phyloP scores from a whole-genome alignment of 2,329 filamentous ascomycete genomes.

The Didymosphaeria variabile region DNA sequence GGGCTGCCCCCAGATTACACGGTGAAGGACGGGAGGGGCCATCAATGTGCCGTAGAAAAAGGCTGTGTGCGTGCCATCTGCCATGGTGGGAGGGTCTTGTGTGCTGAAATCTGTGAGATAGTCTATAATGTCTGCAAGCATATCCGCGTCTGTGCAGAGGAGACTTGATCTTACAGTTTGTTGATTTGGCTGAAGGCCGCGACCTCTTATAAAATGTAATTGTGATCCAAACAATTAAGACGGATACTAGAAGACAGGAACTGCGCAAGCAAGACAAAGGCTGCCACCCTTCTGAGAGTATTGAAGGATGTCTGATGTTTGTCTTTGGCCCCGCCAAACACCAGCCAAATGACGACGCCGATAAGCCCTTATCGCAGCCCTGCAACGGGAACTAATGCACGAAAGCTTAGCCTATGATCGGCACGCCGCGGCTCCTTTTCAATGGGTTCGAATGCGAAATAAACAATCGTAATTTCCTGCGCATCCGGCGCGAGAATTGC shows the following conservation, averaged over 20 bases:
- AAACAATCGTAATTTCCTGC: constrained; percentile 3
- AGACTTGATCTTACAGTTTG: background rate
- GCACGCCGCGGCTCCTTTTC: constrained; percentile 20
- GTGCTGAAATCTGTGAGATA: background rate
- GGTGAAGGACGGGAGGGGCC: constrained; percentile 86
- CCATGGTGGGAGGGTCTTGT: constrained; percentile 23
- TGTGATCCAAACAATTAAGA: background rate
- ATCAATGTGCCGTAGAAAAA: constrained; percentile 80
- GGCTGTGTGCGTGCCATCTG: constrained; percentile 60
- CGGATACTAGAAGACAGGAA: background rate
- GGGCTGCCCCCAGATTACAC: constrained; percentile 75
- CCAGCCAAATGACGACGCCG: background rate
- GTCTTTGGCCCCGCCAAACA: background rate
- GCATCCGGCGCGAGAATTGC: background rate
- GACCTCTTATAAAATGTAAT: background rate
- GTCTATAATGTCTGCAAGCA: background rate
- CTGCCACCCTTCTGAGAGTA: too few relatives aligned
- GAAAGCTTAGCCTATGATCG: constrained; percentile 14
- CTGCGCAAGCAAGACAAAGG: background rate
- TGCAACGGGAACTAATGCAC: constrained; percentile 38
- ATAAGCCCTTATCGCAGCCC: constrained; percentile 29
- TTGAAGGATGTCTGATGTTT: background rate
- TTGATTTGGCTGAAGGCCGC: background rate
- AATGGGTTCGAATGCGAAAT: background rate
- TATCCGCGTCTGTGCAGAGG: too few relatives aligned